Percentiles rank a stretch among this genome's conserved stretches.
phyloP scores from a whole-genome alignment of 176 grass and related monocot genomes.

The Avena insularis region DNA sequence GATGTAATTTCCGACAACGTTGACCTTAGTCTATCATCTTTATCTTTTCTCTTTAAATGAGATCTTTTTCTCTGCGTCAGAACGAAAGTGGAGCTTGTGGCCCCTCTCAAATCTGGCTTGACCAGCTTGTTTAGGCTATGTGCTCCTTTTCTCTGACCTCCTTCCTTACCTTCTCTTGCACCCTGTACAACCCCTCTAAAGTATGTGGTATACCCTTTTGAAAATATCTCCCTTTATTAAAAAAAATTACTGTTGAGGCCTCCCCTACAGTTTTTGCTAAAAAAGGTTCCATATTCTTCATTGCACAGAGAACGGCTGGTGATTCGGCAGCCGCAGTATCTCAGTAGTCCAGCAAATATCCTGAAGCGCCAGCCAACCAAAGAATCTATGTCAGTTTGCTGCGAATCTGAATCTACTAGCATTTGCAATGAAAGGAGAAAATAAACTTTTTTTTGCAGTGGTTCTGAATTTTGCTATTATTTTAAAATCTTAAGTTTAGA shows the following conservation, averaged over 20 bases:
- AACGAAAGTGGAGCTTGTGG: not conserved
- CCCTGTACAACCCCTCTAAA: not conserved
- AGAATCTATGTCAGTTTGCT: not conserved
- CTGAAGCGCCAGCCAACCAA: not conserved
- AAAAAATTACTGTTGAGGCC: not conserved
- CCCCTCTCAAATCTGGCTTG: conserved; percentile 1
- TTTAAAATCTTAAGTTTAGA: not conserved
- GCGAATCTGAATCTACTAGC: not conserved
- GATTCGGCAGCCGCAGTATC: not conserved
- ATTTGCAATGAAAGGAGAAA: not conserved
- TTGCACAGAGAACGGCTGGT: not conserved
- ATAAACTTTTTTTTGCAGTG: not conserved
- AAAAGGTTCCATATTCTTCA: not conserved
- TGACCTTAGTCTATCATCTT: not conserved
- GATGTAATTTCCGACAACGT: not conserved
- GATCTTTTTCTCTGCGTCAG: not conserved
- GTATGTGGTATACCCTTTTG: not conserved
- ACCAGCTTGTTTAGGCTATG: not conserved
- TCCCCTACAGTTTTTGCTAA: not conserved
- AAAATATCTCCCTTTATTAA: not conserved
- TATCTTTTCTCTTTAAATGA: not conserved
- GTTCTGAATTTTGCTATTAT: not conserved
- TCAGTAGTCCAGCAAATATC: not conserved
- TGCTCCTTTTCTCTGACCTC: not conserved
- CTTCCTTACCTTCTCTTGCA: not conserved